Percentiles rank a stretch among this genome's conserved stretches.
phyloP scores from a whole-genome alignment of 2,329 filamentous ascomycete genomes.

The Curvularia hawaiiensis region DNA sequence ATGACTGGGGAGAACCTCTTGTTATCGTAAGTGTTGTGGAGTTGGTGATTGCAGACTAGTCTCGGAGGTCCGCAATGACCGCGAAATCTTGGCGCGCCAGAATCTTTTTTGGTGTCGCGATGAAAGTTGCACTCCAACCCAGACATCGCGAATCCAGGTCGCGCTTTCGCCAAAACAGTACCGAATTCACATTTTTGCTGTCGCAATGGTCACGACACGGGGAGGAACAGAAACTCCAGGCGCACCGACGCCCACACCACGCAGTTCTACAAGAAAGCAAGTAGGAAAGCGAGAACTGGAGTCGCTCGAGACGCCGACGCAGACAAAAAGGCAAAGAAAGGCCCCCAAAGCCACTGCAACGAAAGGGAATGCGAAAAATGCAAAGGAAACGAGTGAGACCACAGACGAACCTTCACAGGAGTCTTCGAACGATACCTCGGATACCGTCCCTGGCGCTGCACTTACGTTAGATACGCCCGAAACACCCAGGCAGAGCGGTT shows the following conservation, averaged over 20 bases:
- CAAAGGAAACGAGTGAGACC: not conserved
- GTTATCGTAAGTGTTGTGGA: not conserved
- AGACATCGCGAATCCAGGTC: slow-evolving; percentile 31
- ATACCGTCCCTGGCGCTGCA: slow-evolving; percentile 20
- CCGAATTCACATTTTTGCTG: slow-evolving; percentile 11
- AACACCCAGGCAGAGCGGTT: slow-evolving; percentile 16
- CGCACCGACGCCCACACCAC: slow-evolving; percentile 27
- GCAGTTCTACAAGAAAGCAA: slow-evolving; percentile 31
- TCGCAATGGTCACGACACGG: slow-evolving; percentile 45
- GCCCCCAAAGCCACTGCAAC: slow-evolving; percentile 16
- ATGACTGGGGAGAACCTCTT: slow-evolving; percentile 15
- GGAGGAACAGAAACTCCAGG: slow-evolving; percentile 38
- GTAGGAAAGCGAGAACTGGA: slow-evolving; percentile 39
- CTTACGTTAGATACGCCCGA: slow-evolving; percentile 8
- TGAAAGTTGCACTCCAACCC: slow-evolving; percentile 25
- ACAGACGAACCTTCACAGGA: slow-evolving; percentile 16
- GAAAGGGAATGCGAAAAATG: slow-evolving; percentile 12
- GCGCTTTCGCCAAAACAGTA: slow-evolving; percentile 18
- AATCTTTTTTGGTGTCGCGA: slow-evolving; percentile 22
- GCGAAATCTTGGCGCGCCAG: slow-evolving; percentile 34
- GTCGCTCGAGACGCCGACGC: slow-evolving; percentile 36
- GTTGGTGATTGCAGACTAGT: slow-evolving; percentile 4
- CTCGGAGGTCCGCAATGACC: slow-evolving; percentile 29
- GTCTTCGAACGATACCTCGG: slow-evolving; percentile 17
- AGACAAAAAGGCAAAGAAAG: slow-evolving; percentile 36